Conservation (phyloP, 2,329 filamentous ascomycete species). For the Rhinocladiella mackenziei region DNA sequence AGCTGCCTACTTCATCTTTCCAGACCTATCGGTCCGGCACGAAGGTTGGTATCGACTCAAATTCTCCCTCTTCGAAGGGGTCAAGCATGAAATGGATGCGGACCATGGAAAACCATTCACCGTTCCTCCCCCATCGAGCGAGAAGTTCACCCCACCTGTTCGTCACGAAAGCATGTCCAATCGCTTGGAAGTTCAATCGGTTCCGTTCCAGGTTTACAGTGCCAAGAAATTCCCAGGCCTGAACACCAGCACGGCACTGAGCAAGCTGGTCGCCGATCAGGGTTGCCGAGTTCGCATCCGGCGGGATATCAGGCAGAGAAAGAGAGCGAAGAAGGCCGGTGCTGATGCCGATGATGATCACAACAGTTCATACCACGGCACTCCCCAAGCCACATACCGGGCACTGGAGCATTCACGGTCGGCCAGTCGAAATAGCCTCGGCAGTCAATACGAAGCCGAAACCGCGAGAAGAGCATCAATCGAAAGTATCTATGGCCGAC, state of each 20-base stretch:
- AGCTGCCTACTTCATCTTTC: constrained; percentile 94
- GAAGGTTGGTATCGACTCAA: constrained; percentile 88
- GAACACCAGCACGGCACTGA: constrained; percentile 81
- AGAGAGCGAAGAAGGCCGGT: constrained; percentile 47
- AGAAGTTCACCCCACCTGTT: constrained; percentile 43
- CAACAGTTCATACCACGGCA: constrained; percentile 20
- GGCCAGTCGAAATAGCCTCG: constrained; percentile 23
- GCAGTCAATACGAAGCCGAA: constrained; percentile 15
- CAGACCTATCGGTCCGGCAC: constrained; percentile 90
- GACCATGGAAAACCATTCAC: constrained; percentile 53
- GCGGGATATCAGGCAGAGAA: constrained; percentile 87
- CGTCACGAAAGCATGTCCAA: constrained; percentile 64
- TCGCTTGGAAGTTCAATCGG: constrained; percentile 83
- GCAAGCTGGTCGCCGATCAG: constrained; percentile 89
- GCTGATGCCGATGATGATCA: constrained; percentile 23
- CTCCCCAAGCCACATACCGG: constrained; percentile 12
- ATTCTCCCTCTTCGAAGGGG: constrained; percentile 91
- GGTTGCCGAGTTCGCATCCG: constrained; percentile 94
- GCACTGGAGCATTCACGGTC: constrained; percentile 22
- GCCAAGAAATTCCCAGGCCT: constrained; percentile 98
- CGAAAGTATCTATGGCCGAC: constrained; percentile 21
- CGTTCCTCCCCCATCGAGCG: constrained; percentile 30
- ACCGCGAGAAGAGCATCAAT: constrained; percentile 17
- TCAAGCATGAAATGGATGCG: constrained; percentile 77
- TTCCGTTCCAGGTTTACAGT: constrained; percentile 83